Conservation (phyloP, 2,329 filamentous ascomycete species). For the Fusarium graminum region DNA sequence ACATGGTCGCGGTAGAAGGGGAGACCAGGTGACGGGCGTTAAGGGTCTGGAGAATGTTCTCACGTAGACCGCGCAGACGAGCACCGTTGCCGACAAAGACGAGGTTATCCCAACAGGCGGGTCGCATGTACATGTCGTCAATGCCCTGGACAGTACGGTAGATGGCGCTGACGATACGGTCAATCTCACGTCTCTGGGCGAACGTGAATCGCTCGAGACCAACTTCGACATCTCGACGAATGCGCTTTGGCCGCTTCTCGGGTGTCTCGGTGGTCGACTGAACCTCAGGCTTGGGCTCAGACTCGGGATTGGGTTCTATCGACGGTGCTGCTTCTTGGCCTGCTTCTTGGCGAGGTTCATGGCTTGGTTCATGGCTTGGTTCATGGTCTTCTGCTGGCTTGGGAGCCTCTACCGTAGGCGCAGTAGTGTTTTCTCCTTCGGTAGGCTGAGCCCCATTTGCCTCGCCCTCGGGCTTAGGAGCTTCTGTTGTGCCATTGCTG, state of each 20-base stretch:
- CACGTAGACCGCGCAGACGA: slow-evolving; percentile 81
- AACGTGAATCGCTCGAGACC: slow-evolving; percentile 81
- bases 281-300: slow-evolving; percentile 37
- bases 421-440: slow-evolving; percentile 19
- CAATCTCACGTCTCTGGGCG: slow-evolving; percentile 78
- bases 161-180: slow-evolving; percentile 85
- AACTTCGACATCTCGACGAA: slow-evolving; percentile 78
- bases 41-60: slow-evolving; percentile 85
- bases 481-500: slow-evolving; percentile 40
- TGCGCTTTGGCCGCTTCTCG: slow-evolving; percentile 66
- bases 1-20: slow-evolving; percentile 93
- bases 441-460: slow-evolving; percentile 30
- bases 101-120: slow-evolving; percentile 90
- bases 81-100: slow-evolving; percentile 92
- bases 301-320: slow-evolving; percentile 40
- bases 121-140: slow-evolving; percentile 85
- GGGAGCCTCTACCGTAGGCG: slow-evolving; percentile 22
- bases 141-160: slow-evolving; percentile 87
- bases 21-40: slow-evolving; percentile 88
- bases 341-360: slow-evolving; percentile 13
- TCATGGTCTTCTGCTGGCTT: slow-evolving; percentile 46
- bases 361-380: slow-evolving; percentile 7
- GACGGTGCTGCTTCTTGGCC: slow-evolving; percentile 40
- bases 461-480: slow-evolving; percentile 28
- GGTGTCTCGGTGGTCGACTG: slow-evolving; percentile 50